Evolutionary conservation across 805 yeast genomes (phyloP), one percentile per base, ranked within the genome.

Genomic region (Sugiyamaella qingdaonensis): DNA sequence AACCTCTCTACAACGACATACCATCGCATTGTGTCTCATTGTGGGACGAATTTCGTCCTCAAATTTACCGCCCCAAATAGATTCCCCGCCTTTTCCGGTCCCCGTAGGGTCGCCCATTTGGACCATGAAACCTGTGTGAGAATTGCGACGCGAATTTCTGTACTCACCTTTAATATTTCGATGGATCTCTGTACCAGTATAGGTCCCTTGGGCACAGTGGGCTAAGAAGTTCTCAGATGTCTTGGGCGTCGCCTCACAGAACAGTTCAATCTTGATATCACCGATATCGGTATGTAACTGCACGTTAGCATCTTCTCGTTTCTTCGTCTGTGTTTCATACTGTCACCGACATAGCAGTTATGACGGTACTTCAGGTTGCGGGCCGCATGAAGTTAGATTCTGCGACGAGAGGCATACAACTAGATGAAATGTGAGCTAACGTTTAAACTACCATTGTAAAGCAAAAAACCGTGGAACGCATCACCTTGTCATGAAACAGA

Each of bases 21-120:
- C 59, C 60, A 92, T 85, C 68, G 78, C 81, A 73, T 78, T 80
- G 73, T 88, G 96, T 62, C 73, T 81, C 75, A 82, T 80, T 1
- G 67, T 59, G 9, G 64, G 60, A 31, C 59, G 49, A 44, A 67
- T 63, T 46, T 68, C 72, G 50, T 59, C 76, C 55, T 51, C 58
- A 46, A 61, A 66, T 52, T 61, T 57, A 13, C 64, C 63, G 13
- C 67, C 67, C 74, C 82, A 85, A 57, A 81, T 85, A 9, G 74
- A 64, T 36, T 58, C 63, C 10, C 71, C 71, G 4, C 71, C 71
- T 39, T 67, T 60, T 4, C 71, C 71, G 2, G 71, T 68, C 11
- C 70, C 70, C 2, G 71, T 64, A 0, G 71, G 71, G 53, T 68
- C 72, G 2, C 72, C 72, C 53, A 66, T 67, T 52, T 68, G 72